phyloP scores from a whole-genome alignment of 352 stramenopile species.

The Elongisporangium anandrum region DNA sequence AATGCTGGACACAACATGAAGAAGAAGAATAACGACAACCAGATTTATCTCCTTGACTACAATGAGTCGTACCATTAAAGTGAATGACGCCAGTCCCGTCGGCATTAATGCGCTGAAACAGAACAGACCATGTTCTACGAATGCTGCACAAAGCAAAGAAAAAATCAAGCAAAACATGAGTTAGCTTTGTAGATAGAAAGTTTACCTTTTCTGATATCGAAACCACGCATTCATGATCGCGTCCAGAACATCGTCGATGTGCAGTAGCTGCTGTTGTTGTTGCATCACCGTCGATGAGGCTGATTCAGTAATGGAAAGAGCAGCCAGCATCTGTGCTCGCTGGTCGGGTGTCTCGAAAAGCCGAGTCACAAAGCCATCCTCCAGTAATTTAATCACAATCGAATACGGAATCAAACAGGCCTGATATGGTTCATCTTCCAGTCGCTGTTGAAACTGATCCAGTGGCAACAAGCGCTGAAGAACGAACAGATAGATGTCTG shows the following conservation, averaged over 20 bases:
- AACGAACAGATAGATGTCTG: constrained; percentile 53
- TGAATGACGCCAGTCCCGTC: constrained; percentile 57
- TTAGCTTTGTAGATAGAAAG: not conserved
- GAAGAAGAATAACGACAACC: not conserved
- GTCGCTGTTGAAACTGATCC: constrained; percentile 27
- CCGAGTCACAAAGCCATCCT: constrained; percentile 36
- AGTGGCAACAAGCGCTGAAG: constrained; percentile 42
- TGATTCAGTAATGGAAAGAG: not conserved
- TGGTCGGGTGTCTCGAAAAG: constrained; percentile 52
- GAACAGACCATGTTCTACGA: constrained; percentile 23
- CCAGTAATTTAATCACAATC: constrained; percentile 33
- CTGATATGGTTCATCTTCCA: constrained; percentile 45
- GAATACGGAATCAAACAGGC: constrained; percentile 39
- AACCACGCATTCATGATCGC: constrained; percentile 70
- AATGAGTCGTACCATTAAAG: constrained; percentile 37
- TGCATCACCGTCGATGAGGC: not conserved
- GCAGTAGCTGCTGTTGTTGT: constrained; percentile 19
- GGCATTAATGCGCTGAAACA: constrained; percentile 60
- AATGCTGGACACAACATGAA: constrained; percentile 27
- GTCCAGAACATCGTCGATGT: constrained; percentile 67
- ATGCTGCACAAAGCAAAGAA: not conserved
- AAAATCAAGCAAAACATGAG: no score
- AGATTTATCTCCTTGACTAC: not conserved
- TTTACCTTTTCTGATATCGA: constrained; percentile 51
- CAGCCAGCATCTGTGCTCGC: constrained; percentile 28